Evolutionary conservation across 78 protist species (phyloP).

Genomic region (Cavenderia fasciculata): DNA sequence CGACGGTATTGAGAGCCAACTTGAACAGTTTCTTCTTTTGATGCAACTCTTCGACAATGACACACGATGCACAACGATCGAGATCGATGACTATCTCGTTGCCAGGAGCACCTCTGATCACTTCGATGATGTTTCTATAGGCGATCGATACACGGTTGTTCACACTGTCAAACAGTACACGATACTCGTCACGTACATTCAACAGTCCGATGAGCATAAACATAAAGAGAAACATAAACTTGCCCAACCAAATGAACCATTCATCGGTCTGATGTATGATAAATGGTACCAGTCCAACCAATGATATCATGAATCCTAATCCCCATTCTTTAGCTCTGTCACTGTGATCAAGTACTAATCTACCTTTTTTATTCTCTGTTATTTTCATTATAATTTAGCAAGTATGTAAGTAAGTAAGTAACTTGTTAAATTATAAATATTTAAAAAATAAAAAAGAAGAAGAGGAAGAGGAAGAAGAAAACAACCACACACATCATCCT

Average conservation of each 20-base stretch:
- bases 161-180: neutral
- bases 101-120: conserved; percentile 17
- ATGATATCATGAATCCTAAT: conserved; percentile 20
- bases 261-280: conserved; percentile 32
- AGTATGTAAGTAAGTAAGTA: too few species aligned
- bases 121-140: conserved; percentile 30
- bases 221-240: conserved; percentile 20
- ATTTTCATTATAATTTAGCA: too few species aligned
- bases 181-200: conserved; percentile 34
- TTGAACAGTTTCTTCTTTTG: conserved; percentile 24
- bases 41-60: neutral
- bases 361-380: neutral
- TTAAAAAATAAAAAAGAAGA: too few species aligned
- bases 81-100: conserved; percentile 17
- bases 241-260: conserved; percentile 6
- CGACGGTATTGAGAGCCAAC: neutral
- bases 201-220: conserved; percentile 39
- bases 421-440: too few species aligned
- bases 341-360: conserved; percentile 25
- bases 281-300: conserved; percentile 40
- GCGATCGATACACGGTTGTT: neutral
- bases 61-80: neutral
- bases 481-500: too few species aligned
- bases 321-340: conserved; percentile 65
- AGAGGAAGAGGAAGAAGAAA: too few species aligned